These are phyloP conservation scores for Penicillium robsamsonii DNA, from an alignment of 495 filamentous ascomycete genomes.

Conservation along the genomic window DNA sequence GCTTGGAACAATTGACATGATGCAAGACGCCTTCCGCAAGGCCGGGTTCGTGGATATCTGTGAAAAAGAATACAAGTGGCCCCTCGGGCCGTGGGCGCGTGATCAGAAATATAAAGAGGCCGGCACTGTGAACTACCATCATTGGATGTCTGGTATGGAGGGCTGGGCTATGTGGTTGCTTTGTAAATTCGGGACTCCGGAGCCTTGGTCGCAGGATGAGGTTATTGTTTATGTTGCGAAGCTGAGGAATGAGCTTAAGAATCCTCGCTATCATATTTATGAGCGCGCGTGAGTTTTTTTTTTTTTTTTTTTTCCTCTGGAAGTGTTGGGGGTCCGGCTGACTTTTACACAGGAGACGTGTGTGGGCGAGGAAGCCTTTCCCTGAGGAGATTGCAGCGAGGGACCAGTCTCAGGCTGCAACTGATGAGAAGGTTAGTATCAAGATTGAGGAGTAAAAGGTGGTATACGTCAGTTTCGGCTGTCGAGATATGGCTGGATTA, in stretches of 20 bases:
- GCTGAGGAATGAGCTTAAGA: conserved; percentile 22
- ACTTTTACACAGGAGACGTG: conserved; percentile 5
- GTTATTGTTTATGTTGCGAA: conserved; percentile 25
- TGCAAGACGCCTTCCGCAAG: conserved; percentile 23
- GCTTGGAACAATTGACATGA: conserved; percentile 15
- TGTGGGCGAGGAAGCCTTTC: conserved; percentile 18
- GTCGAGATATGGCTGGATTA: background rate
- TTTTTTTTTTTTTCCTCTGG: background rate
- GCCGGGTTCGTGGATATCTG: conserved; percentile 34
- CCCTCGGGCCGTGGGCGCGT: conserved; percentile 26
- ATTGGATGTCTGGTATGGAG: conserved; percentile 27
- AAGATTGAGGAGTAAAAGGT: background rate
- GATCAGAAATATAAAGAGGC: conserved; percentile 24
- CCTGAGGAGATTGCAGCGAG: conserved; percentile 65
- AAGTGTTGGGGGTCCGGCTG: background rate
- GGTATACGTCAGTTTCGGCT: background rate
- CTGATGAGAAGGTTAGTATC: background rate
- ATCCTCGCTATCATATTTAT: conserved; percentile 25
- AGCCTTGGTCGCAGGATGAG: conserved; percentile 27
- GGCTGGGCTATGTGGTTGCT: conserved; percentile 30
- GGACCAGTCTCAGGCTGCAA: too few relatives aligned
- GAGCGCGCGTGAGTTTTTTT: conserved; percentile 14
- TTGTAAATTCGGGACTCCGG: conserved; percentile 22
- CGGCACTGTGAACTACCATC: conserved; percentile 19
- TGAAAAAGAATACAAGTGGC: conserved; percentile 22